Evolutionary conservation across 2,329 filamentous ascomycete species (phyloP), one percentile per base, ranked within the genome.

Genomic region (Westerdykella sp.): DNA sequence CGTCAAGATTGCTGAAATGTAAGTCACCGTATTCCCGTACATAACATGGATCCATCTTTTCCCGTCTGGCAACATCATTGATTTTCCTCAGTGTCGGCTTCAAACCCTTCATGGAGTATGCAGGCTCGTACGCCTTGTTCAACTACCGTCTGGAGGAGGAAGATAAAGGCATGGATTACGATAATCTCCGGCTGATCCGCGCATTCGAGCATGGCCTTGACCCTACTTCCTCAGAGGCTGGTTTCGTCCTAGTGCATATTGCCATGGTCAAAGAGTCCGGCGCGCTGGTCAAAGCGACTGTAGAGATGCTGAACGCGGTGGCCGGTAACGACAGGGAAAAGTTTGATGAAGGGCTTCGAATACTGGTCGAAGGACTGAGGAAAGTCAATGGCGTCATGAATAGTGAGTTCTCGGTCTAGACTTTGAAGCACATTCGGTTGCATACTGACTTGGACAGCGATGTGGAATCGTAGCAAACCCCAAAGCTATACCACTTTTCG

Each of bases 221-320:
- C 64, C 86, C 86, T 0, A 77, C 77, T 25, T 94, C 87, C 3
- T 95, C 89, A 6, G 91, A 96, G 67, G 91, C 91, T 1, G 91
- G 91, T 39, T 96, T 97, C 64, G 88, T 96, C n/a, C 78, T 96
- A 11, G 90, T 93, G 4, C 91, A 96, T 66, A 83, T 97, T 40
- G 88, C 94, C 68, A 97, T 96, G 90, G 91, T 95, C 39, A 83
- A 83, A 62, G 81, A 95, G 67, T 90, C 89, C 0, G 84, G 84
- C 0, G 79, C 81, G 1, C 74, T 97, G 1, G 81, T 96, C 37
- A 76, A 79, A 34, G 87, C 87, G 25, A 79, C 82, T 3, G 75
- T 87, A 37, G 74, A 80, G 40, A 78, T 84, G 40, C 75, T 95
- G 18, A 76, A 84, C 34, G 67, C 69, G 23, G 66, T 72, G 40